phyloP scores from a whole-genome alignment of 1,139 yeast genomes.

The Yamadazyma friedrichii region DNA sequence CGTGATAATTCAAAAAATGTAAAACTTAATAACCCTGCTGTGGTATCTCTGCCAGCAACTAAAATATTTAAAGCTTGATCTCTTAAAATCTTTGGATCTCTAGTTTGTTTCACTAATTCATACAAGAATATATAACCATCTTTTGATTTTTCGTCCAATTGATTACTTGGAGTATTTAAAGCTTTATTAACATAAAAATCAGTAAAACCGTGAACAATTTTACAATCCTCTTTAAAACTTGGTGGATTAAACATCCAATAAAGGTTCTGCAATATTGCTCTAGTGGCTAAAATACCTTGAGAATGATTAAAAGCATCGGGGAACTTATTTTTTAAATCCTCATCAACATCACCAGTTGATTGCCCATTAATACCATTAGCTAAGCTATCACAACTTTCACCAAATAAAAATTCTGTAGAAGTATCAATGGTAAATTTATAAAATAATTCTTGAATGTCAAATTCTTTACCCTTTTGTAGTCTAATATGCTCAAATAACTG shows the following conservation, averaged over 20 bases:
- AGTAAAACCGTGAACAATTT: slow-evolving; percentile 33
- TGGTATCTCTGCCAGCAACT: slow-evolving; percentile 58
- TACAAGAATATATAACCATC: slow-evolving; percentile 51
- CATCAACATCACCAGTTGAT: slow-evolving; percentile 21
- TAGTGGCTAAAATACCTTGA: slow-evolving; percentile 33
- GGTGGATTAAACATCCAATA: slow-evolving; percentile 32
- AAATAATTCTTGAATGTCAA: slow-evolving; percentile 48
- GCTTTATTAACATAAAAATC: slow-evolving; percentile 28
- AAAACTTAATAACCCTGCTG: slow-evolving; percentile 53
- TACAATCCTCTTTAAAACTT: slow-evolving; percentile 30
- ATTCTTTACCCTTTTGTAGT: slow-evolving; percentile 23
- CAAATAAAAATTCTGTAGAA: slow-evolving; percentile 58
- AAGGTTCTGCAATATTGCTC: slow-evolving; percentile 35
- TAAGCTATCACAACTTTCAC: slow-evolving; percentile 47
- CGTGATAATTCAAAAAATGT: slow-evolving; percentile 45
- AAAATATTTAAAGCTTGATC: slow-evolving; percentile 53
- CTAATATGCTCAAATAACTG: slow-evolving; percentile 30
- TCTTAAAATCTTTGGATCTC: slow-evolving; percentile 47
- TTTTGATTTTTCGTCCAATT: slow-evolving; percentile 28
- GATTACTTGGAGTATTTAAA: slow-evolving; percentile 26
- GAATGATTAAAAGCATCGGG: slow-evolving; percentile 42
- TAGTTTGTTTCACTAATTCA: slow-evolving; percentile 50
- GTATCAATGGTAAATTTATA: slow-evolving; percentile 52
- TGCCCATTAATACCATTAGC: slow-evolving; percentile 24
- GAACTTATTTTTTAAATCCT: slow-evolving; percentile 27